Evolutionary conservation across 192 early-diverging fungal genomes (phyloP), one percentile per base, ranked within the genome.

Genomic region (Backusella circina): DNA sequence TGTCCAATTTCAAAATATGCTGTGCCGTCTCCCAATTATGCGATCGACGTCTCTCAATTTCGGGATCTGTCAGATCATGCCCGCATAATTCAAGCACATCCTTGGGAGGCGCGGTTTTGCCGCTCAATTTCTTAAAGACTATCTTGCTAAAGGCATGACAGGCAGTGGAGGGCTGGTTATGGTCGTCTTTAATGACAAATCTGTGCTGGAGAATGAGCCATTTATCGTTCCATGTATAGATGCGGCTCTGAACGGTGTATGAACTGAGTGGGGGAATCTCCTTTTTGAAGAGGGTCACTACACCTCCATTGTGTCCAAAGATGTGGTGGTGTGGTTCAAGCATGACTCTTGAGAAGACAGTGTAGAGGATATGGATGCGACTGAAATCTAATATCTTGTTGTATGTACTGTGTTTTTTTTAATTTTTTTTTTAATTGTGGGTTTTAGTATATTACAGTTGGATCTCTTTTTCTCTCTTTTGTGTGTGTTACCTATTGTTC

Each of bases 321-420:
- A 76, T 47, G 35, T 67, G 21, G 16, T 72, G 65, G 5, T 76
- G 31, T 3, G 74, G 79, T 21, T 81, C 79, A 35, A 81, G 28
- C 79, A 81, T 77, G 21, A 73, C 72, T 15, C 51, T 38, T 15
- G 74, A 67, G 64, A 78, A 80, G 26, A 73, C 18, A 3, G 67
- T 21, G 18, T 57, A 72, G 1, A 84, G 73, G n/a, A 82, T 44
- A 4, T 85, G 67, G 36, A 84, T 83, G 18, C 87, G 80, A 30
- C 82, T 80, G 50, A 80, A 86, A 65, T 88, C 87, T 69, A 88
- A 77, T 57, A 85, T 68, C 75, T 88, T 88, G 75, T 85, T 83
- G 75, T 86, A 88, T 18, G 84, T 85, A 16, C 81, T 82, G 41
- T 47, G 16, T 16, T 9, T 1, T 37, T 37, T 37, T 37, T 37